Base-by-base conservation (phyloP, 345 rosid species). In the Citrus australasica region DNA sequence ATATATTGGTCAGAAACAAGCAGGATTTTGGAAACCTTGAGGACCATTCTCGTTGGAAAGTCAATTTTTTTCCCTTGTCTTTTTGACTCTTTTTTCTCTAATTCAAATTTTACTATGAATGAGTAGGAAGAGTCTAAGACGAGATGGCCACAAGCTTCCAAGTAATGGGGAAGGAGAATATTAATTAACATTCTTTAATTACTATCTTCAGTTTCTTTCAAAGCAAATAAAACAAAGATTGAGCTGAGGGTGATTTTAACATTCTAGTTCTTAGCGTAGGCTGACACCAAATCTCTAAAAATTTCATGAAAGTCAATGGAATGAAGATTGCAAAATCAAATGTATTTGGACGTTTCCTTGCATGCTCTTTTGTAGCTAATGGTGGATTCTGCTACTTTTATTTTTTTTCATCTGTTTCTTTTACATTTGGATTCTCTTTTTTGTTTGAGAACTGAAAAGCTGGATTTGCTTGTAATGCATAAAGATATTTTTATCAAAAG, bases 21-120 rank as follows among this genome's bases (percentile, higher is more conserved):
- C 42, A 32, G 7, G 56, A 25, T n/a, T 40, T 14, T 11, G 32
- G 16, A 17, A n/a, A 69, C 13, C 62, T 7, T 0, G 9, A 59
- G 56, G 67, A 60, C 76, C 56, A 74, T 2, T 60, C 9, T 17
- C 19, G 38, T 74, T 74, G 76, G 56, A 25, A 60, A 73, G 35
- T 22, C 19, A 27, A 35, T 5, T 25, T 27, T 19, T 19, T 22
- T 10, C 0, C 27, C 3, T 70, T 38, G 10, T 8, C 30, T 19
- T 35, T 72, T 14, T 16, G 24, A 4, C 3, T 64, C 11, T 32
- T 40, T 30, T 69, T 69, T n/a, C 1, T 42, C 30, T 69, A 4
- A 53, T 46, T 69, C 59, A 21, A 55, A 71, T 22, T 71, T 21
- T 55, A 24, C 37, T 9, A 9, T 8, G 24, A 53, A 53, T 48